These are phyloP conservation scores for Pseudodiploospora longispora DNA, from an alignment of 2,329 filamentous ascomycete genomes.

Conservation along the genomic window DNA sequence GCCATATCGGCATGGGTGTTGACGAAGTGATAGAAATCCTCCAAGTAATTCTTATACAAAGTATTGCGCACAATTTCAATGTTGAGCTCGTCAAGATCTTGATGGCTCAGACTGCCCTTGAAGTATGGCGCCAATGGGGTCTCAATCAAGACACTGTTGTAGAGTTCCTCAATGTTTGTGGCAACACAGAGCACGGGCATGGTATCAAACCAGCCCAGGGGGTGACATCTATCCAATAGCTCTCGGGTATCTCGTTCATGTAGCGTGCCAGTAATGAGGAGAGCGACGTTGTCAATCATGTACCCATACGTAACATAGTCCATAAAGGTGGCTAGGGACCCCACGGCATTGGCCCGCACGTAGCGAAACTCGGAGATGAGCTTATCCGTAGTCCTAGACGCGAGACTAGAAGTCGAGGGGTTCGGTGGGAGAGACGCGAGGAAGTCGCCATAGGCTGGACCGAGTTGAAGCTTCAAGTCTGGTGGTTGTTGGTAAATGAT, in stretches of 20 bases:
- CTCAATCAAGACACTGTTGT: conserved; percentile 96
- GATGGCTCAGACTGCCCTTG: conserved; percentile 91
- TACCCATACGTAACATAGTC: conserved; percentile 98
- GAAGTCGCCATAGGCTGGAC: conserved; percentile 94
- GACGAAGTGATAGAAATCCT: conserved; percentile 94
- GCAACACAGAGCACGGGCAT: conserved; percentile 97
- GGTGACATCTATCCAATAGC: conserved; percentile 90
- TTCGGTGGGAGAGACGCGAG: conserved; percentile 89
- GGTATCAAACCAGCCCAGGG: conserved; percentile 97
- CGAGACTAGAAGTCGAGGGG: conserved; percentile 90
- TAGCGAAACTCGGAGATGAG: conserved; percentile 96
- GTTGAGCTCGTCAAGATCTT: conserved; percentile 96
- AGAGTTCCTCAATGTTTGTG: conserved; percentile 96
- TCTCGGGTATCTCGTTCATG: conserved; percentile 96
- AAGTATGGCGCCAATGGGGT: conserved; percentile 94
- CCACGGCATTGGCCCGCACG: conserved; percentile 85
- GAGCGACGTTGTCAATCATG: conserved; percentile 99
- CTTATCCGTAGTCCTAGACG: conserved; percentile 94
- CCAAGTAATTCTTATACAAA: conserved; percentile 98
- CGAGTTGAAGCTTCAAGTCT: conserved; percentile 98
- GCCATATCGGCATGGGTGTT: conserved; percentile 80
- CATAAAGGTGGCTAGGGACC: conserved; percentile 89
- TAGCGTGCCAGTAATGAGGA: conserved; percentile 93
- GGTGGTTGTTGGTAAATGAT: conserved; percentile 1
- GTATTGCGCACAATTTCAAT: conserved; percentile 99